These are phyloP conservation scores for Salix dunnii DNA, from an alignment of 345 rosid species.

Conservation along the genomic window DNA sequence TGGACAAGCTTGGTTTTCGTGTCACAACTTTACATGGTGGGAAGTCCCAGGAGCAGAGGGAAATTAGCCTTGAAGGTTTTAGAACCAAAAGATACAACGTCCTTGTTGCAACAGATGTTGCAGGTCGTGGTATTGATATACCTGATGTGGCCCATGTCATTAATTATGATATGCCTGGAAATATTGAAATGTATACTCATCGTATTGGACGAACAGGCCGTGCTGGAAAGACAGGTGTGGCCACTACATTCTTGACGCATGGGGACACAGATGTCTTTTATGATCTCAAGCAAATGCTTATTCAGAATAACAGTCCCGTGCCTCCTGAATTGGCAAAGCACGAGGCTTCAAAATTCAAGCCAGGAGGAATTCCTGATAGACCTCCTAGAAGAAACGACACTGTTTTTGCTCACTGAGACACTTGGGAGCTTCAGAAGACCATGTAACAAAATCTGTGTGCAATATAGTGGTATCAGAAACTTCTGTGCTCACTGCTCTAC, in stretches of 20 bases:
- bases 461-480: background rate
- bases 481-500: background rate
- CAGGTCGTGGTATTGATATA: constrained; percentile 92
- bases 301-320: constrained; percentile 82
- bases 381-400: constrained; percentile 92
- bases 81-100: constrained; percentile 82
- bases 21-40: constrained; percentile 94
- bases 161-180: constrained; percentile 87
- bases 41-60: constrained; percentile 94
- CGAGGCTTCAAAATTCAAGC: constrained; percentile 92
- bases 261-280: constrained; percentile 80
- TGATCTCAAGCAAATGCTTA: constrained; percentile 97
- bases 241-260: constrained; percentile 84
- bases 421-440: background rate
- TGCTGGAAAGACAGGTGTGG: constrained; percentile 93
- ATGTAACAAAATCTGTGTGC: background rate
- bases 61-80: constrained; percentile 87
- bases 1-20: constrained; percentile 79
- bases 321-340: constrained; percentile 94
- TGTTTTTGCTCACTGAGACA: constrained; percentile 63
- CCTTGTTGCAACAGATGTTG: constrained; percentile 94
- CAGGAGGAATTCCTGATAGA: constrained; percentile 84
- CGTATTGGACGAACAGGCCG: constrained; percentile 96
- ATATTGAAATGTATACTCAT: constrained; percentile 86
- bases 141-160: constrained; percentile 95